These are phyloP conservation scores for Apiotrichum siamense DNA, from an alignment of 1,284 basidiomycete species.

Conservation along the genomic window DNA sequence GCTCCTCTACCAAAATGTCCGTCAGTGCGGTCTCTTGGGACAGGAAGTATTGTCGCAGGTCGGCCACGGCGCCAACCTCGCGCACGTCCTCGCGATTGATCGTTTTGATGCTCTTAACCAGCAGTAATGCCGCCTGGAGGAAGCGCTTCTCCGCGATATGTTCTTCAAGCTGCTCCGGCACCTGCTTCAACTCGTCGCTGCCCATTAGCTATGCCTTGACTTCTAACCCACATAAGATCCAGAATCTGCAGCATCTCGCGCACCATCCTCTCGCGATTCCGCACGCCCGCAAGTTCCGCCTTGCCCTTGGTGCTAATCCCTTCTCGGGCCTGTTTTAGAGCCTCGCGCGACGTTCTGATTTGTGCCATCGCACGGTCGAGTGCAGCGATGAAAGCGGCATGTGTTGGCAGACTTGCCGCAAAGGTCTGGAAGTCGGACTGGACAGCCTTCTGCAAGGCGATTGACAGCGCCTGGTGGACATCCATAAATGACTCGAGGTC, in stretches of 20 bases:
- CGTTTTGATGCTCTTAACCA: conserved; percentile 81
- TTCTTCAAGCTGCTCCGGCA: conserved; percentile 86
- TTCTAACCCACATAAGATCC: conserved; percentile 71
- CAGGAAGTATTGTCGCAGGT: conserved; percentile 77
- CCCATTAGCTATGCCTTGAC: conserved; percentile 6
- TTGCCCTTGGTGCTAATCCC: conserved; percentile 44
- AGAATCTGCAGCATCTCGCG: conserved; percentile 85
- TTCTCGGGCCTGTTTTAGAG: conserved; percentile 58
- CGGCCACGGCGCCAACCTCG: conserved; percentile 87
- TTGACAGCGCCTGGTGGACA: conserved; percentile 36
- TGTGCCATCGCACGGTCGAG: conserved; percentile 66
- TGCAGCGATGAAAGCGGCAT: conserved; percentile 66
- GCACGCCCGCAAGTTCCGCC: conserved; percentile 77
- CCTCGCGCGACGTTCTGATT: conserved; percentile 61
- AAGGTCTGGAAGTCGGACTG: conserved; percentile 85
- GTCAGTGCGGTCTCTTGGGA: conserved; percentile 84
- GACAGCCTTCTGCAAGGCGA: conserved; percentile 43
- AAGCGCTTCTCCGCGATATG: conserved; percentile 95
- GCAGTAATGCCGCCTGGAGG: conserved; percentile 78
- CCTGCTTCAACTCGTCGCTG: conserved; percentile 82
- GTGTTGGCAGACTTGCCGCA: conserved; percentile 80
- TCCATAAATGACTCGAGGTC: conserved; percentile 34
- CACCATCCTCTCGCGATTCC: conserved; percentile 71
- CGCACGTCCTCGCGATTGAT: conserved; percentile 88
- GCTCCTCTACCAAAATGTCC: conserved; percentile 90